Base-by-base conservation (phyloP, 441 rosid species). In the Brassica hybrid region DNA sequence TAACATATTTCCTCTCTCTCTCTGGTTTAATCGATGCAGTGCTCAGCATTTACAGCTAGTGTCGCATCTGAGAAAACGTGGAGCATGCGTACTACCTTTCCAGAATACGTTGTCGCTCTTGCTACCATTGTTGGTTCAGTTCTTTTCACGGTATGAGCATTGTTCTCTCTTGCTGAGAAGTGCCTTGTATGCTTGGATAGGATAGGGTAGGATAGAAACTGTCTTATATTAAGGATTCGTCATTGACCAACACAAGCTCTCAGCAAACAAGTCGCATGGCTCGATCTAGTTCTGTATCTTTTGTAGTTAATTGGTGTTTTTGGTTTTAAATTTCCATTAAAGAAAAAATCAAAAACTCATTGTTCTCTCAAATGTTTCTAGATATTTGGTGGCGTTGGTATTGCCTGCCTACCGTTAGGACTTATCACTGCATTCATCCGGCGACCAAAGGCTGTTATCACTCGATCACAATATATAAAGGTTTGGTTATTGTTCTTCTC, bases 351-450 rank as follows among this genome's bases (percentile, higher is more conserved):
- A 18, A 13, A 59, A 27, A 17, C 9, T 30, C 21, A 62, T 2
- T 69, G 60, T 69, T 52, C 64, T 79, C 67, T 74, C 18, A 58
- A 68, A 59, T 32, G 63, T 67, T 67, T 67, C 10, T 87, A 96
- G 99, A 96, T 96, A 80, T 96, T 94, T 77, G 99, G 99, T 69
- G 99, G 99, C 65, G 97, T 94, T 65, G 99, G 99, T 71, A 96
- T 96, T 81, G 94, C 97, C 64, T 91, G 92, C 80, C 84, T 96
- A 71, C 99, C 99, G 1, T 59, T 96, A 78, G 97, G 98, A 82
- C 99, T 96, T 75, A 91, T 96, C 59, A 86, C 90, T 86, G 88
- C 98, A 5, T 94, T 94, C 83, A 83, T 96, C 80, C 88, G 92
- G 80, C 97, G 99, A 57, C 98, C 98, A 48, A 96, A 90, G 85